A percentile compares a stretch with the other conserved stretches of the same genome.
These are phyloP conservation scores for Calophaca sinica DNA, from an alignment of 306 rosid genomes.

Conservation along the genomic window DNA sequence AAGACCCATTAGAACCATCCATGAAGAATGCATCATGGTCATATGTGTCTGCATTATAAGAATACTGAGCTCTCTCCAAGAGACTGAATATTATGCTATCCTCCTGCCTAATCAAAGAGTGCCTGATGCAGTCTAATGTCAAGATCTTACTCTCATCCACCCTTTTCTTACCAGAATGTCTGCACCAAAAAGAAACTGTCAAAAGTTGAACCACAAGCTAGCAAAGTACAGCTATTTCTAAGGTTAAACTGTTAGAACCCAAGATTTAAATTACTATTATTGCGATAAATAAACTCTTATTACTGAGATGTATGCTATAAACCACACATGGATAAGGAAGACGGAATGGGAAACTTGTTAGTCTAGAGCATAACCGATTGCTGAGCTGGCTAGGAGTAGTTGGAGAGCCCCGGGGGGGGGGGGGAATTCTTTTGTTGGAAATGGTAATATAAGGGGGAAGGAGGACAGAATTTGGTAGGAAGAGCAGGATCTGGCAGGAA, in stretches of 20 bases:
- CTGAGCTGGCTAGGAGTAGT: neutral
- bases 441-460: neutral
- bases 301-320: neutral
- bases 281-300: neutral
- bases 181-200: slow-evolving; percentile 43
- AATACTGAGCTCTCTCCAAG: slow-evolving; percentile 69
- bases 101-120: slow-evolving; percentile 66
- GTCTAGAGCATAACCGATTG: neutral
- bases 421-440: neutral
- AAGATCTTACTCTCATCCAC: slow-evolving; percentile 64
- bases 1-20: slow-evolving; percentile 66
- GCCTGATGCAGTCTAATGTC: slow-evolving; percentile 62
- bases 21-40: slow-evolving; percentile 56
- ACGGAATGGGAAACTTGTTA: neutral
- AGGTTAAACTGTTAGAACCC: neutral
- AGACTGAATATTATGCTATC: slow-evolving; percentile 73
- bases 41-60: slow-evolving; percentile 61
- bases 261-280: neutral
- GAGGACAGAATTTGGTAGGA: too few species aligned
- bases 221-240: slow-evolving; percentile 1
- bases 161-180: slow-evolving; percentile 53
- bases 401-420: too few species aligned
- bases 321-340: neutral
- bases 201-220: slow-evolving; percentile 7
- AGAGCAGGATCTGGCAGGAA: too few species aligned